Evolutionary conservation across 148 eudicot genomes (phyloP), one percentile per base, ranked within the genome.

Genomic region (Cornus controversa): DNA sequence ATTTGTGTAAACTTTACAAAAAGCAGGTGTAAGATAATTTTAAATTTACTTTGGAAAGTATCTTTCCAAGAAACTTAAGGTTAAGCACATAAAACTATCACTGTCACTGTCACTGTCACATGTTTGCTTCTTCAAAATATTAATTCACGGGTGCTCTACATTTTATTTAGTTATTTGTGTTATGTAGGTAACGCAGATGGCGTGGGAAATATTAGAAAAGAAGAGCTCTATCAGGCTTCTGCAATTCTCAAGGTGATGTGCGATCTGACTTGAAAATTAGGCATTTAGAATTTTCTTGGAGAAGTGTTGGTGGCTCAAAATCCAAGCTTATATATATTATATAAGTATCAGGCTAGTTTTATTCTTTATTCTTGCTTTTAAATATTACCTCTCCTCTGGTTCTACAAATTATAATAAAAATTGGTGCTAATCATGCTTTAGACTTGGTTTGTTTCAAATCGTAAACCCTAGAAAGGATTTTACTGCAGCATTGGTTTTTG

Each of bases 141-240:
- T 58, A 13, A 31, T 10, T 54, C 14, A 31, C 28, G 22, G 71
- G 0, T 40, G 26, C 7, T 18, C 31, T 34, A 18, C 29, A 53
- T 53, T 15, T 69, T 63, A 64, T 31, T 31, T 31, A 64, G 13
- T 67, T 69, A 2, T 22, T 45, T 68, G 14, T 67, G 20, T n/a
- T 63, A 71, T 81, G 37, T 78, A 95, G 99, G 99, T 81, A 83
- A 93, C 77, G 97, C 98, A 40, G 93, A 93, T 82, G 94, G 93
- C 60, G 89, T 89, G 86, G 97, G 98, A 66, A 72, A 79, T 45
- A 76, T 79, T 18, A 89, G 99, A 82, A 89, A 78, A 58, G 87
- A 90, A 69, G 99, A 96, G 82, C 90, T 96, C 23, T 82, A 81
- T 73, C 83, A 80, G 80, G 99, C 99, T 77, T 91, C 94, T 81